Percentiles rank a stretch among this genome's conserved stretches.
Evolutionary conservation across 1,284 basidiomycete species (phyloP).

Genomic region (Earliella scabrosa): DNA sequence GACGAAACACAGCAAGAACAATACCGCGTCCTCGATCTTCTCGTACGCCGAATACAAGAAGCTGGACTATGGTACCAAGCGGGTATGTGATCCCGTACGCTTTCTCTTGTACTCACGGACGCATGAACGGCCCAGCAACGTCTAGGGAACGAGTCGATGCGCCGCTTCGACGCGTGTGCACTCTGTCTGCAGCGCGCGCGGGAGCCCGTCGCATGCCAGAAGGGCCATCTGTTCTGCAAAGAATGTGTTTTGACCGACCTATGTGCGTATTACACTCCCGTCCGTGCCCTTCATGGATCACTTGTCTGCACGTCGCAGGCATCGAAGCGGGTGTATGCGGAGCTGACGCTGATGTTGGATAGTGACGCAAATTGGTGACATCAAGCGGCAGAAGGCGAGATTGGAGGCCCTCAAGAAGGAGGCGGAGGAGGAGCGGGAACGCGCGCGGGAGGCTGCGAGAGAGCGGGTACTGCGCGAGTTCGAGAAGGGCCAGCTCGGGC

Average conservation of each 20-base stretch:
- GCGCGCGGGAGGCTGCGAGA: constrained; percentile 73
- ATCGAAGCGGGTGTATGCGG: neutral
- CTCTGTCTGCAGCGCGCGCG: constrained; percentile 82
- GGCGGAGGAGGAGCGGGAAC: constrained; percentile 71
- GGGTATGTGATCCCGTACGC: constrained; percentile 43
- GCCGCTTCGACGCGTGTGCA: constrained; percentile 84
- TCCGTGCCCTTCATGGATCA: too few species aligned
- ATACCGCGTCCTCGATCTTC: constrained; percentile 85
- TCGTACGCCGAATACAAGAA: constrained; percentile 87
- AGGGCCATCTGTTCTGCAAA: constrained; percentile 91
- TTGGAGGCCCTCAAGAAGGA: constrained; percentile 76
- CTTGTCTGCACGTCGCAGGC: too few species aligned
- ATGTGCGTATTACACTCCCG: constrained; percentile 46
- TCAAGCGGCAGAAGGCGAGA: constrained; percentile 82
- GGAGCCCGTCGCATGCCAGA: constrained; percentile 80
- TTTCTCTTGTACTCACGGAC: constrained; percentile 13
- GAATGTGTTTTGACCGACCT: constrained; percentile 84
- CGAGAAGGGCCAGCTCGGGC: constrained; percentile 78
- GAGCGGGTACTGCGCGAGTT: constrained; percentile 88
- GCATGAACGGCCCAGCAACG: constrained; percentile 60
- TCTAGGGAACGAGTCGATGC: constrained; percentile 89
- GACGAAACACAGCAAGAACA: constrained; percentile 91
- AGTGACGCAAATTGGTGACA: constrained; percentile 90
- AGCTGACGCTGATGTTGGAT: neutral
- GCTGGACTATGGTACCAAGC: constrained; percentile 81